Base-by-base conservation (phyloP, 805 yeast species). In the Candida piceae region DNA sequence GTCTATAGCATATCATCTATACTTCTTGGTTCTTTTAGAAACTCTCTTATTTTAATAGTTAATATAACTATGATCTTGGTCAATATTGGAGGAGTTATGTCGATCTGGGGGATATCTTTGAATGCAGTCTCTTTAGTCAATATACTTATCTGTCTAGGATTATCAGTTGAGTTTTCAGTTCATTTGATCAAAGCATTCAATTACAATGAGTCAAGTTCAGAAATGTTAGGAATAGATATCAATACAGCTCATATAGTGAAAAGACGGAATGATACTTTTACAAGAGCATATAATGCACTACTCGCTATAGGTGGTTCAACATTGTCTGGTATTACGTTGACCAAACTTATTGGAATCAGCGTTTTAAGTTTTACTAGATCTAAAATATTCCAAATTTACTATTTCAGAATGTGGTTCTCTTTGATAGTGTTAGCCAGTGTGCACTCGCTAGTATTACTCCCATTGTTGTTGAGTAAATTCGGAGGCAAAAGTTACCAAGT, bases 351-450 rank as follows among this genome's bases (percentile, higher is more conserved):
- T 48, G 98, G 98, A 1, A 87, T 90, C 1, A 60, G 71, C 18
- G 95, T 90, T 9, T 64, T 90, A 26, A 95, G 94, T 5, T 88
- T 89, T 57, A 86, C 97, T 0, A 67, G 76, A 44, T 85, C 96
- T 15, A 79, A 83, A 57, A 89, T 90, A 21, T 93, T 90, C 59
- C 94, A 87, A 48, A 75, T 90, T 2, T 90, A 86, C 60, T 90
- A 93, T 58, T 90, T 90, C 69, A 66, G 95, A 42, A 89, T 90
- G 96, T 90, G 97, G 97, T 62, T 84, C 10, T 68, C 88, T 1
- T 67, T 90, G 41, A 81, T 90, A 7, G 43, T 83, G 1, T 66
- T 84, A 38, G 96, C 95, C 1, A 77, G 89, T 0, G 46, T 83
- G 1, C 97, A 90, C 57, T 75, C 93, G 4, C 67, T 90, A 35